Base-by-base conservation (phyloP, 768 basidiomycete genomes). In the Multifurca ochricompacta region DNA sequence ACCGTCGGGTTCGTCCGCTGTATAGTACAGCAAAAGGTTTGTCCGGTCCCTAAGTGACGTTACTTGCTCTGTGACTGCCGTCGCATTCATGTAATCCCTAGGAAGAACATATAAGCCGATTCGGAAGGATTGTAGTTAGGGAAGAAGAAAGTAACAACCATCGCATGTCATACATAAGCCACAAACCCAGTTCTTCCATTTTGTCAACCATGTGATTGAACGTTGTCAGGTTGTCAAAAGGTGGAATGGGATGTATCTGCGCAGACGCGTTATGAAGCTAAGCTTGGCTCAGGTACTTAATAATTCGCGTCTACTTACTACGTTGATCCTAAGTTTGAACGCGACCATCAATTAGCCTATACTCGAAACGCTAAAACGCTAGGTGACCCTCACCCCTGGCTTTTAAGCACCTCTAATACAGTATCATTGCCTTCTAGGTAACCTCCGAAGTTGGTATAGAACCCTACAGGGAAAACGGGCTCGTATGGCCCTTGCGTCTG, bases 151-250 rank as follows among this genome's bases (percentile, higher is more conserved):
- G 9, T 49, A 60, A 70, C 41, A 27, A 79, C 78, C 48, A 72
- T 45, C 87, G 76, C 87, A 91, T 89, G 65, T 90, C 86, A 59
- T 91, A 91, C 80, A 90, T 88, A 51, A 90, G 73, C 63, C 84
- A 91, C 3, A 81, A 58, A 0, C 77, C 79, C 0, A 82, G 79
- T 56, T 83, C 76, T 65, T 88, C 80, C 83, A 89, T 87, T 39
- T 75, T 70, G 62, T 87, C 82, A 6, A 89, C 63, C 25, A 87
- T 79, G 45, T 72, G 54, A 32, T 79, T 74, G 0, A 88, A 68
- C 0, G 73, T 74, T 0, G 82, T 80, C 31, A 81, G 57, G 60
- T 85, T 80, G 56, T 74, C 74, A 55, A 83, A 88, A 0, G 77
- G 67, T 0, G 89, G 87, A 4, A 87, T 70, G 2, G 85, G 82